phyloP scores from a whole-genome alignment of 805 yeast genomes.

The Starmerella kuoi region DNA sequence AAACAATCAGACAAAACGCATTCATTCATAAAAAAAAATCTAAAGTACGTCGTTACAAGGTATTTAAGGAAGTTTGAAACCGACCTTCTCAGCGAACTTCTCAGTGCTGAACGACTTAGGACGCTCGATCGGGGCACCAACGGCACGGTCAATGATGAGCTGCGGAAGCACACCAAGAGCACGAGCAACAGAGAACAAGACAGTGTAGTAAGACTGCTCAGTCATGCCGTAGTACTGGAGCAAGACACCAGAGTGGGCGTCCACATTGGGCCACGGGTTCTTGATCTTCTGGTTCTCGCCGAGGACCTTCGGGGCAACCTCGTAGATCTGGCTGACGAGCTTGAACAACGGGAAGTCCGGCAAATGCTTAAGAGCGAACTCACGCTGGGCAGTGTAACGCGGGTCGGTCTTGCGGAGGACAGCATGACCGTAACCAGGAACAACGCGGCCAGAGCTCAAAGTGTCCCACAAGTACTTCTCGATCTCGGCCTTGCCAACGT shows the following conservation, averaged over 20 bases:
- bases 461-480: conserved; percentile 71
- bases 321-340: conserved; percentile 63
- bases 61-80: conserved; percentile 23
- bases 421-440: conserved; percentile 85
- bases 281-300: conserved; percentile 80
- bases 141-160: conserved; percentile 71
- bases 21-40: no score
- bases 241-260: conserved; percentile 75
- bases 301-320: conserved; percentile 71
- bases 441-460: conserved; percentile 68
- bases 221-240: conserved; percentile 77
- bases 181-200: conserved; percentile 74
- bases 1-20: no score
- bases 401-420: conserved; percentile 83
- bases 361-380: conserved; percentile 60
- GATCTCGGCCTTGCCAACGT: conserved; percentile 52
- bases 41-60: no score
- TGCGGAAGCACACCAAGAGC: conserved; percentile 80
- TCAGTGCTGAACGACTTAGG: conserved; percentile 90
- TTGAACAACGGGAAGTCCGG: conserved; percentile 71
- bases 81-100: conserved; percentile 57
- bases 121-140: conserved; percentile 74
- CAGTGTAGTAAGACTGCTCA: conserved; percentile 75
- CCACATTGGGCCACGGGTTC: conserved; percentile 90
- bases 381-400: conserved; percentile 75